Conservation (phyloP, 768 basidiomycete genomes). For the Amanita jacksonii region DNA sequence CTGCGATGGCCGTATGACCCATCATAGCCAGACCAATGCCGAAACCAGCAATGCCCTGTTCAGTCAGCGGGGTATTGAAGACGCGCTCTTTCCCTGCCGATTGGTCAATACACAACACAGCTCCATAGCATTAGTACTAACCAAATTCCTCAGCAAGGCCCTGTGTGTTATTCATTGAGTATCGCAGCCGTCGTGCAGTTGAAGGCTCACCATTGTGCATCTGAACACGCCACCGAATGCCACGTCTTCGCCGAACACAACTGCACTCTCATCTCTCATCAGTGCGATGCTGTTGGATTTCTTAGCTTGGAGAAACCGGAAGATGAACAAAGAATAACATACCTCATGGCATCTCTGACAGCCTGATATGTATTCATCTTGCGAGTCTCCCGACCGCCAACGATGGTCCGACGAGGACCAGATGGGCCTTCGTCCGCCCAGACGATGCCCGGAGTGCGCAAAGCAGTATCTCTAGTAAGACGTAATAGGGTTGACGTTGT, state of each 20-base stretch:
- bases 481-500: constrained; percentile 59
- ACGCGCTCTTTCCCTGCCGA: constrained; percentile 75
- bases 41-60: constrained; percentile 92
- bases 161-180: constrained; percentile 26
- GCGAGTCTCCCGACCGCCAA: constrained; percentile 77
- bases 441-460: constrained; percentile 63
- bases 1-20: constrained; percentile 92
- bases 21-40: constrained; percentile 87
- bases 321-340: constrained; percentile 8
- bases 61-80: constrained; percentile 90
- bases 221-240: constrained; percentile 93
- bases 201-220: constrained; percentile 68
- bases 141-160: constrained; percentile 92
- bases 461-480: constrained; percentile 54
- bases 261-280: constrained; percentile 74
- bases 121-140: constrained; percentile 21
- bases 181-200: constrained; percentile 1
- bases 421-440: constrained; percentile 58
- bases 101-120: constrained; percentile 3
- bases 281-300: constrained; percentile 55
- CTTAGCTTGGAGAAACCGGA: neutral
- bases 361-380: constrained; percentile 97
- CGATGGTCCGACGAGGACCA: constrained; percentile 31
- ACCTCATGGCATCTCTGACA: constrained; percentile 85
- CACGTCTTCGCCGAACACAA: constrained; percentile 89